Evolutionary conservation across 2,329 filamentous ascomycete species (phyloP), one percentile per base, ranked within the genome.

Genomic region (Plectosphaerella sp.): DNA sequence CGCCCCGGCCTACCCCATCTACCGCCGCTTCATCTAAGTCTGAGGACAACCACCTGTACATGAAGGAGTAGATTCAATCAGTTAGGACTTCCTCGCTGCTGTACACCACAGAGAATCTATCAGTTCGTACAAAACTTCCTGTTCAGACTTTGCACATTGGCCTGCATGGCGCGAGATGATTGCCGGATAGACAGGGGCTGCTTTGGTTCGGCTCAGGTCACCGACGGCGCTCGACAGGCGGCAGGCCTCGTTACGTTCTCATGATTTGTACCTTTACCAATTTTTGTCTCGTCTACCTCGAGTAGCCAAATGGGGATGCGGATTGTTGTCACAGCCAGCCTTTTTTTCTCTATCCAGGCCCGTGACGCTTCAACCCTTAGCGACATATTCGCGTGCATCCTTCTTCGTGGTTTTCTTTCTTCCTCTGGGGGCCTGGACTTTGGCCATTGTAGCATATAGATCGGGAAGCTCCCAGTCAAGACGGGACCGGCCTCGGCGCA

Each of bases 241-340:
- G n/a, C 47, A 41, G 22, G 11, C 37, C 22, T 41, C 47, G 18
- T 48, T 48, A 41, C 47, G 24, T 22, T 36, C 50, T 49, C 47
- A 33, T 33, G 41, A 43, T 43, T 54, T 52, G 47, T 55, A 51
- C 42, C 35, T 54, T 45, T 55, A 53, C 18, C 53, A 50, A 50
- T 47, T 43, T 49, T 48, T 51, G 18, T 41, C 47, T 39, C 18
- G 49, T 41, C 46, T 43, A 43, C 41, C 41, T 45, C 47, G 50
- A 42, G 22, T 35, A 46, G 24, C 35, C 28, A 15, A 51, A 56
- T 56, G 53, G 51, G 53, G 51, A 57, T 50, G 53, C 50, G 55
- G 53, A 53, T 57, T 57, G 55, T 54, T 49, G 54, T 50, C 47
- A 15, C 22, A n/a, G 20, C 47, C 36, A 43, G 41, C 41, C 41